These are phyloP conservation scores for Extremus antarcticus DNA, from an alignment of 495 filamentous ascomycete species.

Conservation along the genomic window DNA sequence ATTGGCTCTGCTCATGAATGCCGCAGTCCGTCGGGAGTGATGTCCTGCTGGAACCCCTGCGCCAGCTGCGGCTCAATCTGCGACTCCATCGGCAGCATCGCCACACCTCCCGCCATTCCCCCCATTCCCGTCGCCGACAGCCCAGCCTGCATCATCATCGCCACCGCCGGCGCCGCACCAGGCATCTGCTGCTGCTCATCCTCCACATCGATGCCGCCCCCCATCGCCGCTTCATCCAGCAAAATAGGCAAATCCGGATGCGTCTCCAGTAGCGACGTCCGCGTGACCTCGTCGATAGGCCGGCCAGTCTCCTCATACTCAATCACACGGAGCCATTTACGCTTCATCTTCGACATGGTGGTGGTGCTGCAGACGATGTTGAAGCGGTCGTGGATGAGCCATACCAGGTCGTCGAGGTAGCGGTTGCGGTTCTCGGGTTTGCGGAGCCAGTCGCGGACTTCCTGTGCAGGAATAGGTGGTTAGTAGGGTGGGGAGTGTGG, in stretches of 20 bases:
- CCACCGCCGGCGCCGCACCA: no score
- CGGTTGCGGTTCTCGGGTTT: conserved; percentile 14
- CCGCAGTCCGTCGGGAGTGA: no score
- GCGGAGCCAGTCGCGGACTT: conserved; percentile 18
- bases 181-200: conserved; percentile 4
- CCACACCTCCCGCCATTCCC: no score
- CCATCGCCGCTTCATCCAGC: neutral
- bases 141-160: no score
- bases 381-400: conserved; percentile 20
- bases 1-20: no score
- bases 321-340: conserved; percentile 17
- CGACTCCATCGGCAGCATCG: no score
- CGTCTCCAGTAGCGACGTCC: conserved; percentile 9
- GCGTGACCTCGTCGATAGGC: conserved; percentile 10
- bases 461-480: conserved; percentile 1
- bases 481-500: neutral
- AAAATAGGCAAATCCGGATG: conserved; percentile 13
- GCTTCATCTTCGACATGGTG: conserved; percentile 20
- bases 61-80: conserved; percentile 2
- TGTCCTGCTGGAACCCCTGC: conserved; percentile 1
- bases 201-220: neutral
- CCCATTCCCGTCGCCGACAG: no score
- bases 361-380: conserved; percentile 17
- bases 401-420: conserved; percentile 20
- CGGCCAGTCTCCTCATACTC: conserved; percentile 15